Percentiles rank a stretch among this genome's conserved stretches.
phyloP scores from a whole-genome alignment of 2,329 filamentous ascomycete genomes.

The Coccinonectria pachysandricola region DNA sequence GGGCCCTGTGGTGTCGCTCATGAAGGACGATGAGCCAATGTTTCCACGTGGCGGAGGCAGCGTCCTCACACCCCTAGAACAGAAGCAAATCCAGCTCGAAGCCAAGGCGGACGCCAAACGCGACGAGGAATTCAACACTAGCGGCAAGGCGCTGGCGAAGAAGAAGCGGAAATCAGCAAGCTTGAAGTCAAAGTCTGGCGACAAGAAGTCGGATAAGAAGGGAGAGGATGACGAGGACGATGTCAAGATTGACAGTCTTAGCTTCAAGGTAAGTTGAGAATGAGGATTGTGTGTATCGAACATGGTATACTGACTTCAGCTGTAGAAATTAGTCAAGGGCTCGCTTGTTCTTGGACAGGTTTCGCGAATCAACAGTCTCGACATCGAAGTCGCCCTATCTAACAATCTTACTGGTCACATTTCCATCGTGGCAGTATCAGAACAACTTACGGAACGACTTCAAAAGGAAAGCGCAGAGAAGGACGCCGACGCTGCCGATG shows the following conservation, averaged over 20 bases:
- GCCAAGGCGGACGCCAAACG: conserved; percentile 86
- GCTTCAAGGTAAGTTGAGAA: conserved; percentile 63
- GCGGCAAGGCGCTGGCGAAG: conserved; percentile 34
- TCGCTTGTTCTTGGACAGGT: conserved; percentile 84
- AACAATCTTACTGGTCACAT: conserved; percentile 91
- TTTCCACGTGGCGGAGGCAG: conserved; percentile 91
- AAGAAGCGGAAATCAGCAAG: conserved; percentile 47
- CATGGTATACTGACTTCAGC: conserved; percentile 12
- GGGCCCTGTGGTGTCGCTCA: conserved; percentile 31
- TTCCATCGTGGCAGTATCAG: conserved; percentile 84
- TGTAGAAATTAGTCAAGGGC: conserved; percentile 69
- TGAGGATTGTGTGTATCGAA: conserved; percentile 3
- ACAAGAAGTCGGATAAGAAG: conserved; percentile 23
- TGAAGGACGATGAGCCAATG: conserved; percentile 72
- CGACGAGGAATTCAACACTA: conserved; percentile 59
- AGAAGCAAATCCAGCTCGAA: conserved; percentile 92
- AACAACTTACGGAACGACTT: conserved; percentile 64
- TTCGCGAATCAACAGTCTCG: conserved; percentile 66
- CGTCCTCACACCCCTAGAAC: conserved; percentile 82
- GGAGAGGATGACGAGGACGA: conserved; percentile 33
- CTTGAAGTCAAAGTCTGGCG: conserved; percentile 42
- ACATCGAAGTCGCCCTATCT: conserved; percentile 73
- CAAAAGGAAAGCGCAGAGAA: conserved; percentile 50
- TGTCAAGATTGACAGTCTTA: conserved; percentile 75
- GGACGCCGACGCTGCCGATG: conserved; percentile 46